A percentile compares a stretch with the other conserved stretches of the same genome.
These are phyloP conservation scores for Xylaria telfairii DNA, from an alignment of 495 filamentous ascomycete species.

Conservation along the genomic window DNA sequence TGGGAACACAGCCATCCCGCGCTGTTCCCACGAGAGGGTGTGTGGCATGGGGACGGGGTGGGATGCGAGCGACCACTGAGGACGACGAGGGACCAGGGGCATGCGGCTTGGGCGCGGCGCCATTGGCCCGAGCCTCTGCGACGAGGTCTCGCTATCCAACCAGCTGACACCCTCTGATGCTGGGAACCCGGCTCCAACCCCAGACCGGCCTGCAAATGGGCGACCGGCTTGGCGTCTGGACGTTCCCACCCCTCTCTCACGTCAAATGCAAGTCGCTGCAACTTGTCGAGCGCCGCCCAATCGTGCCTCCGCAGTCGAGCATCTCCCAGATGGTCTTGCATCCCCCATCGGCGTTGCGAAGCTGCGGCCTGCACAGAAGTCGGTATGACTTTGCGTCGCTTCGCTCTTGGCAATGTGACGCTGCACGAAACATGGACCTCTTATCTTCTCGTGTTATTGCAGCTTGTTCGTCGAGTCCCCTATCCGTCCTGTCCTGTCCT, in stretches of 20 bases:
- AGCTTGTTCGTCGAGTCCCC: slow-evolving; percentile 34
- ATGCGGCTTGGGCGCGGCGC: slow-evolving; percentile 23
- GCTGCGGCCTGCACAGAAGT: slow-evolving; percentile 23
- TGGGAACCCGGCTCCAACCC: slow-evolving; percentile 37
- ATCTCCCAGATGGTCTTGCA: slow-evolving; percentile 9
- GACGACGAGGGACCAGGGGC: slow-evolving; percentile 29
- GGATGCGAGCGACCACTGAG: slow-evolving; percentile 16
- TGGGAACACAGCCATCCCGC: slow-evolving; percentile 30
- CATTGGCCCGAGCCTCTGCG: slow-evolving; percentile 37
- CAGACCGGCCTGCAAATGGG: slow-evolving; percentile 43
- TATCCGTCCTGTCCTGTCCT: slow-evolving; percentile 27
- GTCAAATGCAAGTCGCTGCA: slow-evolving; percentile 27
- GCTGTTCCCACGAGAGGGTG: slow-evolving; percentile 34
- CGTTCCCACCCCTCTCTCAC: slow-evolving; percentile 30
- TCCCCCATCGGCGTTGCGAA: slow-evolving; percentile 26
- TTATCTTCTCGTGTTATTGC: slow-evolving; percentile 42
- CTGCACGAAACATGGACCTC: slow-evolving; percentile 21
- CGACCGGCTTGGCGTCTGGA: slow-evolving; percentile 32
- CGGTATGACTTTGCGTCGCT: slow-evolving; percentile 29
- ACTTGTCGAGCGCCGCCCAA: slow-evolving; percentile 19
- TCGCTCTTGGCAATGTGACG: slow-evolving; percentile 25
- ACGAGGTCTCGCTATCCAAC: slow-evolving; percentile 42
- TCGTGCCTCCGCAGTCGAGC: slow-evolving; percentile 8
- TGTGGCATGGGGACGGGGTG: slow-evolving; percentile 30
- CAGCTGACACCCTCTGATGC: slow-evolving; percentile 41